These are phyloP conservation scores for Aspergillus bridgeri DNA, from an alignment of 495 filamentous ascomycete species.

Conservation along the genomic window DNA sequence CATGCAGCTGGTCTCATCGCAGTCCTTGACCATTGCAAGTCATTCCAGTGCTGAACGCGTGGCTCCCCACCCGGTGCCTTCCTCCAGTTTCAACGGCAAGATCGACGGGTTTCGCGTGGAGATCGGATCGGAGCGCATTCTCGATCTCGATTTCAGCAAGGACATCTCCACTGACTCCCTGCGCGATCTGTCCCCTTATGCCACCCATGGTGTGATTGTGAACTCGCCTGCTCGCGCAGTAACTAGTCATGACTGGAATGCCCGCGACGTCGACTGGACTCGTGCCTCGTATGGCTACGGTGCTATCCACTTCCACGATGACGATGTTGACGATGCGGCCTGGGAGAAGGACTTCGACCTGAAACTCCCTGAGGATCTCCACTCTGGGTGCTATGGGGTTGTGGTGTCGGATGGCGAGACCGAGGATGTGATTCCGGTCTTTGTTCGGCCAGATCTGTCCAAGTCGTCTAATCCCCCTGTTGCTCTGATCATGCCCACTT, in stretches of 20 bases:
- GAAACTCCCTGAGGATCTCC: not conserved
- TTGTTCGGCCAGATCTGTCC: conserved; percentile 9
- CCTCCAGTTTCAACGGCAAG: not conserved
- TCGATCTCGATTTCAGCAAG: not conserved
- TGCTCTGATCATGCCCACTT: conserved; percentile 15
- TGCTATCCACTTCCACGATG: conserved; percentile 13
- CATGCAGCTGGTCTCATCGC: not conserved
- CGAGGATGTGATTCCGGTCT: conserved; percentile 1
- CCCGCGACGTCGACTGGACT: conserved; percentile 8
- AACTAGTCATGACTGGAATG: conserved; percentile 21
- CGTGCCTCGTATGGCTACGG: conserved; percentile 17
- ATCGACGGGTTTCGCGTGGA: not conserved
- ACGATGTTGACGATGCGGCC: not conserved
- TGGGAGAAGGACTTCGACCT: not conserved
- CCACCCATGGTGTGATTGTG: not conserved
- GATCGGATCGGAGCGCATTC: not conserved
- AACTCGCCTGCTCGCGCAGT: conserved; percentile 25
- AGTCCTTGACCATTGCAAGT: not conserved
- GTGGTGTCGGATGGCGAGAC: not conserved
- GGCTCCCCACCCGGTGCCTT: not conserved
- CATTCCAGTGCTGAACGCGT: not conserved
- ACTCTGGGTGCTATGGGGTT: not conserved
- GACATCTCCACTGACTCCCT: not conserved
- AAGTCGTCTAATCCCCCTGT: not conserved
- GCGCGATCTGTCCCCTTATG: not conserved